Conservation (phyloP, 129 eudicot genomes). For the Flaveria sonorensis region DNA sequence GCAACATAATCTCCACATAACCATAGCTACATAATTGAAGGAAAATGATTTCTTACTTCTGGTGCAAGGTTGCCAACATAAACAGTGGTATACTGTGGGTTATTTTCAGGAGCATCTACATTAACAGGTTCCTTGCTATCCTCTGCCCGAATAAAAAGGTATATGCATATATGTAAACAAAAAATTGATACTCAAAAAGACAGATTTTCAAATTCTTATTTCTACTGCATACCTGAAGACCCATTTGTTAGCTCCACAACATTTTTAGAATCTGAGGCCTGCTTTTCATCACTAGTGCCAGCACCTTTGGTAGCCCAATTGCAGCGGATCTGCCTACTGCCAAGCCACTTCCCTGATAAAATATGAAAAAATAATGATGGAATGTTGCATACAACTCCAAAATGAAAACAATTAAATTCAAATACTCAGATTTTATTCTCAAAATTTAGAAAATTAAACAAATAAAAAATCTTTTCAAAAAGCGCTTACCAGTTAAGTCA, state of each 20-base stretch:
- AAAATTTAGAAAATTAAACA: background rate
- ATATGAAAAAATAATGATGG: background rate
- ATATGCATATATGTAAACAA: background rate
- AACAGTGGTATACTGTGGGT: conserved; percentile 89
- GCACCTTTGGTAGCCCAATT: conserved; percentile 99
- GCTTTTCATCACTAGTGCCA: conserved; percentile 74
- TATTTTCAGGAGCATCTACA: conserved; percentile 85
- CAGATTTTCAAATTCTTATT: conserved; percentile 33
- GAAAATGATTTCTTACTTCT: conserved; percentile 54
- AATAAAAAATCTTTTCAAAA: background rate
- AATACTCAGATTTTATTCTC: background rate
- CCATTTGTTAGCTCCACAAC: conserved; percentile 89
- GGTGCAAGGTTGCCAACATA: conserved; percentile 97
- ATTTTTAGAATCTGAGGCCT: conserved; percentile 71
- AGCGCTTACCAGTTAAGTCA: conserved; percentile 71
- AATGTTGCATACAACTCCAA: background rate
- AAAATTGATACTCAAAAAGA: background rate
- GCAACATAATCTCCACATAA: background rate
- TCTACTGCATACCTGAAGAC: conserved; percentile 32
- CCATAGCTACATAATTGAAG: background rate
- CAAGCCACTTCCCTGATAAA: conserved; percentile 83
- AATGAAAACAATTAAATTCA: background rate
- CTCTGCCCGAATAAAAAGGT: conserved; percentile 44
- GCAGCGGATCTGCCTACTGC: conserved; percentile 94
- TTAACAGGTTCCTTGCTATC: conserved; percentile 69